Evolutionary conservation across 2,329 filamentous ascomycete species (phyloP).

Genomic region (Pestalotiopsis fici): DNA sequence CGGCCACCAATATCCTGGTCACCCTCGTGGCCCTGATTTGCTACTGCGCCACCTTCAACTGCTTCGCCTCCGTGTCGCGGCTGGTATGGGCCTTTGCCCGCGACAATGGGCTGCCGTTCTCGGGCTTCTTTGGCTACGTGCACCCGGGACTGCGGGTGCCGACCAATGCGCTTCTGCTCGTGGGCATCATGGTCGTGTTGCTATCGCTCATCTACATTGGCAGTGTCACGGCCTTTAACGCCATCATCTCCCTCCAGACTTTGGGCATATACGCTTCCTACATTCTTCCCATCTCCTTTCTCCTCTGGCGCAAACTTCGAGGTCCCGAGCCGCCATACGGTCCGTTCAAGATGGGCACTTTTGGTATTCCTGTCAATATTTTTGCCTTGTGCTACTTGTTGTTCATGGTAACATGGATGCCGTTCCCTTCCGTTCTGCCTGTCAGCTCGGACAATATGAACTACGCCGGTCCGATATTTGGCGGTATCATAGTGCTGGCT

Average conservation of each 20-base stretch:
- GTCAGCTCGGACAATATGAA: neutral
- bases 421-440: neutral
- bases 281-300: neutral
- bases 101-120: conserved; percentile 24
- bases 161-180: neutral
- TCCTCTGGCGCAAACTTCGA: neutral
- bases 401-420: neutral
- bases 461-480: neutral
- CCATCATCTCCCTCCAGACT: neutral
- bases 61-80: conserved; percentile 3
- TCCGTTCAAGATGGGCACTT: neutral
- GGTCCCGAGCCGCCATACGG: neutral
- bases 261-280: neutral
- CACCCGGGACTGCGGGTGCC: neutral
- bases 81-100: neutral
- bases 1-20: neutral
- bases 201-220: neutral
- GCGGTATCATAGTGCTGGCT: neutral
- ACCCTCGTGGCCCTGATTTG: neutral
- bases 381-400: neutral
- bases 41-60: neutral
- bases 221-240: neutral
- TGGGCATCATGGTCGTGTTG: neutral
- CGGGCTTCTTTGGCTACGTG: conserved; percentile 46
- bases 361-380: neutral